A percentile compares a stretch with the other conserved stretches of the same genome.
Evolutionary conservation across 768 basidiomycete species (phyloP).

Genomic region (Rhodotorula sphaerocarpa): DNA sequence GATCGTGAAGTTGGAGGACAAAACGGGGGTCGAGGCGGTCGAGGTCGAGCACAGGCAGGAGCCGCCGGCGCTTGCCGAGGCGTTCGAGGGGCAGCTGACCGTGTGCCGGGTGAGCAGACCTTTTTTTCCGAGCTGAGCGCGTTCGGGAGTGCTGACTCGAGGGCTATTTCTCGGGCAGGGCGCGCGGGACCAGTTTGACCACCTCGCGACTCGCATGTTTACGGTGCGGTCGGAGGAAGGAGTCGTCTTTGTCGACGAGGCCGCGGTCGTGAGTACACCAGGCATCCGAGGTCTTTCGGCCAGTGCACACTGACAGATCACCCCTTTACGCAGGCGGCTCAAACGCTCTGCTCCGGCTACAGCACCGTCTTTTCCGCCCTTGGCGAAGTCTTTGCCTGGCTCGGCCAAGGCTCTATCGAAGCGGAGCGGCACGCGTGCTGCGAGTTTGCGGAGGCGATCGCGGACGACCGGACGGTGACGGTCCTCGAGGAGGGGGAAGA

Average conservation of each 20-base stretch:
- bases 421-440: constrained; percentile 12
- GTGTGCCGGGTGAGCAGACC: too few species aligned
- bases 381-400: constrained; percentile 30
- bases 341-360: constrained; percentile 24
- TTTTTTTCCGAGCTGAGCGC: too few species aligned
- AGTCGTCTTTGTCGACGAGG: constrained; percentile 21
- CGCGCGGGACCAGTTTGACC: constrained; percentile 15
- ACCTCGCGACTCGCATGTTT: constrained; percentile 19
- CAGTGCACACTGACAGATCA: too few species aligned
- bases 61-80: constrained; percentile 9
- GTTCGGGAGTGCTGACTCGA: too few species aligned
- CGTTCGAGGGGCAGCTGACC: constrained; percentile 20
- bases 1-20: constrained; percentile 9
- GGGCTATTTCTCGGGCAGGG: not conserved
- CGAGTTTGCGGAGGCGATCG: constrained; percentile 24
- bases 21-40: not conserved
- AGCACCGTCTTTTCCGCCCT: constrained; percentile 4
- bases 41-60: constrained; percentile 4
- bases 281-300: too few species aligned
- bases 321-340: not conserved
- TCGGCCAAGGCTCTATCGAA: constrained; percentile 18
- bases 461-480: constrained; percentile 12
- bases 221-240: not conserved
- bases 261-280: constrained; percentile 16
- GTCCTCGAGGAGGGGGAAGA: constrained; percentile 20